A percentile compares a stretch with the other conserved stretches of the same genome.
Evolutionary conservation across 192 early-diverging fungal genomes (phyloP).

Genomic region (Podila verticillata): DNA sequence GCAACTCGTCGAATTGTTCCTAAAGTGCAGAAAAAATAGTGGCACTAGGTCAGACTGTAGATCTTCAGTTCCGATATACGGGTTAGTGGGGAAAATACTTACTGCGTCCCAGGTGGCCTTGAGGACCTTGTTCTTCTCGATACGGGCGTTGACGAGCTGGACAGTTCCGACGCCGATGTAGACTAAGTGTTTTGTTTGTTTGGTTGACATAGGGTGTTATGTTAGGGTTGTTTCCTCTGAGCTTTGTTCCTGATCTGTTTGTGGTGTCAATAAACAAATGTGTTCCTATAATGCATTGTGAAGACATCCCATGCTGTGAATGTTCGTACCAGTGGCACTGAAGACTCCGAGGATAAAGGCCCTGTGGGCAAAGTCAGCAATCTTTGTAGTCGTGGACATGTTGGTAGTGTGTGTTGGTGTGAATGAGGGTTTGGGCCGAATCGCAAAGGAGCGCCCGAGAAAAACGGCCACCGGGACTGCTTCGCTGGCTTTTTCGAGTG

Average conservation of each 20-base stretch:
- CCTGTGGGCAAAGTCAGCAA: conserved; percentile 41
- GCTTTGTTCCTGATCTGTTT: background rate
- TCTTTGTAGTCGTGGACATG: conserved; percentile 22
- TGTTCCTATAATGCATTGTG: background rate
- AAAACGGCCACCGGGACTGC: background rate
- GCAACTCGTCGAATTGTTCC: conserved; percentile 52
- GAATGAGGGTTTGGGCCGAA: background rate
- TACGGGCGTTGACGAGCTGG: conserved; percentile 48
- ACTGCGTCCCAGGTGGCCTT: conserved; percentile 46
- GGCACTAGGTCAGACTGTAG: background rate
- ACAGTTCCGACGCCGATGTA: conserved; percentile 49
- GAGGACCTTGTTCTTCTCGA: conserved; percentile 51
- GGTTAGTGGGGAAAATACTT: conserved; percentile 1
- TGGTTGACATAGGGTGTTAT: background rate
- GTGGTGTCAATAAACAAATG: background rate
- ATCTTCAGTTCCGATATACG: no score
- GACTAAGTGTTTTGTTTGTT: conserved; percentile 10
- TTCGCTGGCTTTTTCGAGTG: no score
- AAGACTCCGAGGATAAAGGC: conserved; percentile 46
- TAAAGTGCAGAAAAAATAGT: background rate
- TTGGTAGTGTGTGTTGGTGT: background rate
- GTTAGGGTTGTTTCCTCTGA: no score
- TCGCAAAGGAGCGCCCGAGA: background rate
- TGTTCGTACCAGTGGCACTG: conserved; percentile 33
- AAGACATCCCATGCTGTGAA: background rate